These are phyloP conservation scores for Kluyveromyces nonfermentans DNA, from an alignment of 805 yeast genomes.

Conservation along the genomic window DNA sequence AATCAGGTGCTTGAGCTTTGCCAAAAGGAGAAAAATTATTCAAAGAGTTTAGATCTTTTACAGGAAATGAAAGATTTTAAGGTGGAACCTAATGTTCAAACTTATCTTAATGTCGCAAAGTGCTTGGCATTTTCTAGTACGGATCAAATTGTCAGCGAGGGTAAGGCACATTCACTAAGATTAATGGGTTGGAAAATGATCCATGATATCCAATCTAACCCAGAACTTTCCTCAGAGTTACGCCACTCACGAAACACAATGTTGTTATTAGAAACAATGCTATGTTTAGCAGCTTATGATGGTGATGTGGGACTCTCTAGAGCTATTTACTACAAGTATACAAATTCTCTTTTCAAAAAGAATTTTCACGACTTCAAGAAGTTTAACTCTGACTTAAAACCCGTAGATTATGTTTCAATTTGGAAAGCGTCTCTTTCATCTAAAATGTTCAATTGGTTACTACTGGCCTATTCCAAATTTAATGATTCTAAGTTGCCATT, in stretches of 20 bases:
- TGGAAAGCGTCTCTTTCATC: slow-evolving; percentile 29
- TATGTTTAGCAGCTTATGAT: slow-evolving; percentile 67
- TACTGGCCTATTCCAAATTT: slow-evolving; percentile 42
- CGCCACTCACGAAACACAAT: slow-evolving; percentile 37
- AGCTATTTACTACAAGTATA: slow-evolving; percentile 47
- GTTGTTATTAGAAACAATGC: slow-evolving; percentile 42
- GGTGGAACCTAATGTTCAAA: slow-evolving; percentile 13
- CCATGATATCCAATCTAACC: slow-evolving; percentile 45
- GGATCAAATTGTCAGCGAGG: slow-evolving; percentile 21
- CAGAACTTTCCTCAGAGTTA: slow-evolving; percentile 9
- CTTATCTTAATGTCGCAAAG: slow-evolving; percentile 18
- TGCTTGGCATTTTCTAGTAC: slow-evolving; percentile 22
- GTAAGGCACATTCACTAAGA: slow-evolving; percentile 21
- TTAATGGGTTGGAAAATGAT: slow-evolving; percentile 68
- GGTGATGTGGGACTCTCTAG: slow-evolving; percentile 70
- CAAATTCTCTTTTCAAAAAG: slow-evolving; percentile 24
- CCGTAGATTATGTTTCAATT: slow-evolving; percentile 4
- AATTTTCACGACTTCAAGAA: slow-evolving; percentile 6
- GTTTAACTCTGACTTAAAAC: not conserved
- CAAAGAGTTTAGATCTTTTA: slow-evolving; percentile 66
- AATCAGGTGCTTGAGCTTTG: slow-evolving; percentile 62
- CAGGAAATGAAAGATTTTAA: slow-evolving; percentile 48
- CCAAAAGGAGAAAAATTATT: slow-evolving; percentile 52
- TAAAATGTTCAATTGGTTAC: slow-evolving; percentile 36
- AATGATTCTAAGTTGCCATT: slow-evolving; percentile 26